These are phyloP conservation scores for Sugiyamaella castrensis DNA, from an alignment of 1,139 yeast species.

Conservation along the genomic window DNA sequence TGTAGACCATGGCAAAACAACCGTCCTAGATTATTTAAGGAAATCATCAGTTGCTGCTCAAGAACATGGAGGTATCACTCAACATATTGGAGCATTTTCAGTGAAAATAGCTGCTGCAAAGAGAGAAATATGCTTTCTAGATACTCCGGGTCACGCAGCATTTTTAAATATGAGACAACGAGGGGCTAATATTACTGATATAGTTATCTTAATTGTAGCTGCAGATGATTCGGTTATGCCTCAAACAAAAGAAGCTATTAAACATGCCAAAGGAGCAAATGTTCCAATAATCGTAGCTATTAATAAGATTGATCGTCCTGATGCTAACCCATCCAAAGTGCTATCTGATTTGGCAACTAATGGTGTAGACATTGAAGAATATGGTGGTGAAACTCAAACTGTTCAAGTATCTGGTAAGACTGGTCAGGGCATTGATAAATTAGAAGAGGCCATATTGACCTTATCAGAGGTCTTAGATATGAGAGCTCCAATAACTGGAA, in stretches of 20 bases:
- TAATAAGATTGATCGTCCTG: conserved; percentile 85
- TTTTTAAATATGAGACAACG: conserved; percentile 94
- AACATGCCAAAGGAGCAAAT: conserved; percentile 81
- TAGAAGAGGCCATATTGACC: conserved; percentile 86
- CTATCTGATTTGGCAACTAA: conserved; percentile 71
- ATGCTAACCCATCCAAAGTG: conserved; percentile 68
- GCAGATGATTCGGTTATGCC: conserved; percentile 99
- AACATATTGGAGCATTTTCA: conserved; percentile 95
- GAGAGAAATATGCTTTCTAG: conserved; percentile 80
- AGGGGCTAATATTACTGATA: conserved; percentile 93
- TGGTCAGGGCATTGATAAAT: conserved; percentile 77
- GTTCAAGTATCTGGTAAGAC: conserved; percentile 87
- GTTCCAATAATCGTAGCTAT: conserved; percentile 89
- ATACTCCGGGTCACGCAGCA: conserved; percentile 99
- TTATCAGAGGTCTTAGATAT: conserved; percentile 81
- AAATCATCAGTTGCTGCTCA: conserved; percentile 77
- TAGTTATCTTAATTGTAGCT: conserved; percentile 90
- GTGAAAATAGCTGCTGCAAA: conserved; percentile 73
- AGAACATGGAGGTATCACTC: conserved; percentile 97
- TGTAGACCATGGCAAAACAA: conserved; percentile 97
- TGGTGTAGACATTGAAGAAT: conserved; percentile 84
- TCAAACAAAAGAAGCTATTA: conserved; percentile 92
- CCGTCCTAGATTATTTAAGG: conserved; percentile 80
- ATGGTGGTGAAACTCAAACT: conserved; percentile 94
- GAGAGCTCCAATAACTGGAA: conserved; percentile 53